Conservation (phyloP, 1,139 yeast species). For the Torulaspora pretoriensis region DNA sequence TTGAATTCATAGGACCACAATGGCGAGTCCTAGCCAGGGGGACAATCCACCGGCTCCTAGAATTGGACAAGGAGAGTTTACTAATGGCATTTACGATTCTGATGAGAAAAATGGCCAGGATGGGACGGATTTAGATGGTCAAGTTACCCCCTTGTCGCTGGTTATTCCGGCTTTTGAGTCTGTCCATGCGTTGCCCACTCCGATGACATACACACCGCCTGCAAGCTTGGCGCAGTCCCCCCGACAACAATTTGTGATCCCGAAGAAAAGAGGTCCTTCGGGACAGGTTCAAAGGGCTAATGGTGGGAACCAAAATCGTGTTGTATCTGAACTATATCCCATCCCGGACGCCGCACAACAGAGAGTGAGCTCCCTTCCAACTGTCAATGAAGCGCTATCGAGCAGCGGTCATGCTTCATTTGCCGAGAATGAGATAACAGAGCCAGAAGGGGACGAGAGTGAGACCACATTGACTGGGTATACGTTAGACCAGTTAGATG, state of each 20-base stretch:
- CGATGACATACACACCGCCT: slow-evolving; percentile 33
- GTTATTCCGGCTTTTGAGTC: slow-evolving; percentile 25
- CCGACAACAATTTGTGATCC: slow-evolving; percentile 13
- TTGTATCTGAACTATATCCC: slow-evolving; percentile 28
- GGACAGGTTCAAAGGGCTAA: slow-evolving; percentile 3
- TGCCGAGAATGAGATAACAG: slow-evolving; percentile 8
- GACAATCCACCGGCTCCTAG: slow-evolving; percentile 16
- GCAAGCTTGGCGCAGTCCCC: slow-evolving; percentile 19
- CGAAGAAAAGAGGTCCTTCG: slow-evolving; percentile 18
- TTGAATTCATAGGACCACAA: not conserved
- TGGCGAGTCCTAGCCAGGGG: slow-evolving; percentile 7
- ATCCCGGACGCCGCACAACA: slow-evolving; percentile 20
- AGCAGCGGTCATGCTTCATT: slow-evolving; percentile 8
- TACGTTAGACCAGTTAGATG: slow-evolving; percentile 24
- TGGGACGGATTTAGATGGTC: slow-evolving; percentile 4
- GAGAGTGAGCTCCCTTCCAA: slow-evolving; percentile 29
- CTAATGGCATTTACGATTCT: not conserved
- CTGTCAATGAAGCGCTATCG: slow-evolving; percentile 23
- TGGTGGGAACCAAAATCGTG: slow-evolving; percentile 19
- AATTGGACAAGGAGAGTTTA: slow-evolving; percentile 15
- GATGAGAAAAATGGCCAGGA: not conserved
- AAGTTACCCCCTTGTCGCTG: slow-evolving; percentile 20
- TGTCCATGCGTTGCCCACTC: slow-evolving; percentile 31
- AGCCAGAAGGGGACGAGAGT: slow-evolving; percentile 13
- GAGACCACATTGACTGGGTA: slow-evolving; percentile 26